Evolutionary conservation across 371 early-diverging fungal genomes (phyloP), one percentile per base, ranked within the genome.

Genomic region (Apophysomyces variabilis): DNA sequence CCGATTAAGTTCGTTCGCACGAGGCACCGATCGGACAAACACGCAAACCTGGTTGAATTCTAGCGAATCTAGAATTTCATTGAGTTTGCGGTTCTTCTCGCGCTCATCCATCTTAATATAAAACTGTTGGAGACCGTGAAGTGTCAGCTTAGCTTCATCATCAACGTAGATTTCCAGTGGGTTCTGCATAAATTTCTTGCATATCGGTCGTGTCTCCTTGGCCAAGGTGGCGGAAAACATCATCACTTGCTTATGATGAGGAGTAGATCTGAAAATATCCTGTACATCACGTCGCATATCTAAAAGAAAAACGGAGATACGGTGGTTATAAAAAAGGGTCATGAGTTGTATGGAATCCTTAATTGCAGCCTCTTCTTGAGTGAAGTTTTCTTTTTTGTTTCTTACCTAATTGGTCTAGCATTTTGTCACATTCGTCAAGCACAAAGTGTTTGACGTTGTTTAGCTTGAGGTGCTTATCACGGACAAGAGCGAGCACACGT

Each of bases 401-500:
- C 21, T 79, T 89, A 95, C 95, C 94, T 45, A 93, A 76, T 47
- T 88, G 83, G 56, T 96, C 96, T 56, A 99, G 77, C 89, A 98
- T 93, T 85, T 97, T 95, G 85, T 99, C 99, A 80, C 99, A 99
- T 85, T 99, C 99, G 77, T 99, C 99, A 36, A 99, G 84, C 18
- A 99, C 95, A 81, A 99, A 97, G 86, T 93, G 94, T 89, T 95
- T 96, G 67, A 99, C 86, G 62, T 87, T 89, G 45, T 79, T 77
- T 59, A 98, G 79, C 66, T 88, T 90, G 61, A 99, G 81, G 26
- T 79, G 67, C 77, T 91, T 91, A 37, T 95, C 95, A 64, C 91
- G 89, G 64, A 97, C 85, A 57, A 99, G 82, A 38, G 93, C 97
- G 62, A 93, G 80, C 54, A 98, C 87, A 75, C 99, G 93, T n/a